Conservation (phyloP, 495 filamentous ascomycete genomes). For the Penicillium ochrochloron region DNA sequence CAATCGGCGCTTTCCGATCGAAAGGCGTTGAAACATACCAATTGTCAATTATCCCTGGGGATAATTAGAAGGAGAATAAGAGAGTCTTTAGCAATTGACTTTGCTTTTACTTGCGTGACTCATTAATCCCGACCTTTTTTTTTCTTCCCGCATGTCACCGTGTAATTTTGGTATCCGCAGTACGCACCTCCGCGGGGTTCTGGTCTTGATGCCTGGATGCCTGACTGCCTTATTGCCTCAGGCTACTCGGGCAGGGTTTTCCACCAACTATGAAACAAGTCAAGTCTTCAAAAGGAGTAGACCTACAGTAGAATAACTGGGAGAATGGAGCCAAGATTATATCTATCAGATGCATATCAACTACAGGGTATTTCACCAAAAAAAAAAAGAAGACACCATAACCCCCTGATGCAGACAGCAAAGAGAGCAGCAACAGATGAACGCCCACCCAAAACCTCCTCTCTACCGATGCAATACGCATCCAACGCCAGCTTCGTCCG, state of each 20-base stretch:
- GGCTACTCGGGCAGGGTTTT: constrained; percentile 18
- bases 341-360: constrained; percentile 16
- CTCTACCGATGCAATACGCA: constrained; percentile 4
- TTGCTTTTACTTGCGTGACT: constrained; percentile 16
- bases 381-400: constrained; percentile 12
- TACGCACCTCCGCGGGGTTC: constrained; percentile 9
- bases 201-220: constrained; percentile 9
- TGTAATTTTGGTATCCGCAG: constrained; percentile 16
- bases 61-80: neutral
- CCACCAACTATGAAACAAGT: neutral
- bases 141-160: constrained; percentile 17
- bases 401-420: constrained; percentile 1
- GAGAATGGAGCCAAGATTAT: constrained; percentile 1
- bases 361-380: constrained; percentile 25
- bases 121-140: constrained; percentile 15
- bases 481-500: constrained; percentile 5
- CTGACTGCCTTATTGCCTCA: constrained; percentile 12
- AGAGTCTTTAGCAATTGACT: constrained; percentile 13
- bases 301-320: no score
- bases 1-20: neutral
- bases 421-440: constrained; percentile 8
- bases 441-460: constrained; percentile 4
- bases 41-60: constrained; percentile 1
- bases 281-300: neutral
- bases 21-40: constrained; percentile 7